These are phyloP conservation scores for Dactylellina drechsleri DNA, from an alignment of 2,329 filamentous ascomycete genomes.

Conservation along the genomic window DNA sequence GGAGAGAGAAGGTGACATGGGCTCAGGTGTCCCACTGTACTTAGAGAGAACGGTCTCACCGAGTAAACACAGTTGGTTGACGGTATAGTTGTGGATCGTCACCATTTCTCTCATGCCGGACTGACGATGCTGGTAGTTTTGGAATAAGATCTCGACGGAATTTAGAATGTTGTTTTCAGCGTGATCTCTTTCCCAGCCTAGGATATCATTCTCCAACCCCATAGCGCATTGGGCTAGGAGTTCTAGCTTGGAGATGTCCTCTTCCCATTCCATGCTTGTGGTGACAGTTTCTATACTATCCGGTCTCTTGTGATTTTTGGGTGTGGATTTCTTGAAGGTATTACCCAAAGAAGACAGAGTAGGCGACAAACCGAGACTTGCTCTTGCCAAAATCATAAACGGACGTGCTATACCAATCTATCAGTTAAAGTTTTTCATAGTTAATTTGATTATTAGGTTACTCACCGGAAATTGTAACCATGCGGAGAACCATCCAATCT, in stretches of 20 bases:
- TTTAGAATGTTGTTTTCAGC: slow-evolving; percentile 56
- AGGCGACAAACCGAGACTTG: slow-evolving; percentile 55
- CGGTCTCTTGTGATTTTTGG: slow-evolving; percentile 28
- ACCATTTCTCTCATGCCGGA: slow-evolving; percentile 53
- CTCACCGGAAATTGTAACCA: slow-evolving; percentile 58
- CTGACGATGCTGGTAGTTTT: slow-evolving; percentile 39
- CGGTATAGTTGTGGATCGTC: slow-evolving; percentile 37
- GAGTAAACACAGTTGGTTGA: slow-evolving; percentile 42
- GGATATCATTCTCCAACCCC: slow-evolving; percentile 58
- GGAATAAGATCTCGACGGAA: slow-evolving; percentile 57
- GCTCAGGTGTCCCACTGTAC: background rate
- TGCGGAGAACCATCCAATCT: slow-evolving; percentile 58
- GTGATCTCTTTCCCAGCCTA: slow-evolving; percentile 58
- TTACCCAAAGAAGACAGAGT: slow-evolving; percentile 56
- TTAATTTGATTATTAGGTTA: background rate
- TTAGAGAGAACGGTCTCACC: slow-evolving; percentile 32
- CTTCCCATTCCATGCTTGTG: slow-evolving; percentile 45
- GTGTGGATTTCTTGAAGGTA: slow-evolving; percentile 27
- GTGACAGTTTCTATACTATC: slow-evolving; percentile 46
- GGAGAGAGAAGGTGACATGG: background rate
- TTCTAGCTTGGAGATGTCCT: slow-evolving; percentile 56
- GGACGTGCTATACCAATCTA: slow-evolving; percentile 55
- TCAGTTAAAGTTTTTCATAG: slow-evolving; percentile 16
- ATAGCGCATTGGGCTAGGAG: slow-evolving; percentile 56
- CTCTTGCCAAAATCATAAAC: slow-evolving; percentile 58